Evolutionary conservation across 306 rosid species (phyloP), one percentile per base, ranked within the genome.

Genomic region (Quercus rubra): DNA sequence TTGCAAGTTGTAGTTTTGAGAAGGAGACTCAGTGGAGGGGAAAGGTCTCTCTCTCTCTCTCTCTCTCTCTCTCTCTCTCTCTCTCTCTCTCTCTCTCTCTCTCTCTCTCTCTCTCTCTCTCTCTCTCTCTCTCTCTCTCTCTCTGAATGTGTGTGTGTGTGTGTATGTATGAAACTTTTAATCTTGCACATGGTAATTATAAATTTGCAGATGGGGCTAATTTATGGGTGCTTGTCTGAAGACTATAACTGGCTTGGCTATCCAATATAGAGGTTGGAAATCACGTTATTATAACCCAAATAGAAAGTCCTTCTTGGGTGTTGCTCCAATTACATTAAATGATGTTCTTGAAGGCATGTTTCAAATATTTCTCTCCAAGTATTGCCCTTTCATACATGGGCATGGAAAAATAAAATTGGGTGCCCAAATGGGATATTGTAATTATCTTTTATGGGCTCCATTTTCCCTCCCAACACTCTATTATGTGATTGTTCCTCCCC

Each of bases 191-290:
- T 30, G 31, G 4, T 30, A 30, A 30, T 30, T 30, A 30, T 30
- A 30, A 30, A 30, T 30, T 30, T 30, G 31, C 31, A 30, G 4
- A 30, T 30, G 4, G 0, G 31, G 31, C 31, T 30, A 30, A 30
- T 30, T 30, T 30, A 30, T 30, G 31, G 31, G 31, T 30, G 31
- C 31, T 30, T 3, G 4, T 30, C 31, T 30, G 31, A 30, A 30
- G 31, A 30, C 31, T 30, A 30, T 77, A 6, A 91, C 93, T 11
- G 93, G 98, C 13, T 78, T 89, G 30, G 71, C 80, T 43, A 83
- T 90, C 71, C 86, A 87, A 73, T 89, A 91, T 78, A 83, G 91
- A 78, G 97, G 97, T 0, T 93, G 94, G 98, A 91, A 86, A 84
- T 93, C 96, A 0, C 52, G 87, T 38, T 88, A 91, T 61, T 91